These are phyloP conservation scores for Fraxinus americana DNA, from an alignment of 257 asterid genomes.

Conservation along the genomic window DNA sequence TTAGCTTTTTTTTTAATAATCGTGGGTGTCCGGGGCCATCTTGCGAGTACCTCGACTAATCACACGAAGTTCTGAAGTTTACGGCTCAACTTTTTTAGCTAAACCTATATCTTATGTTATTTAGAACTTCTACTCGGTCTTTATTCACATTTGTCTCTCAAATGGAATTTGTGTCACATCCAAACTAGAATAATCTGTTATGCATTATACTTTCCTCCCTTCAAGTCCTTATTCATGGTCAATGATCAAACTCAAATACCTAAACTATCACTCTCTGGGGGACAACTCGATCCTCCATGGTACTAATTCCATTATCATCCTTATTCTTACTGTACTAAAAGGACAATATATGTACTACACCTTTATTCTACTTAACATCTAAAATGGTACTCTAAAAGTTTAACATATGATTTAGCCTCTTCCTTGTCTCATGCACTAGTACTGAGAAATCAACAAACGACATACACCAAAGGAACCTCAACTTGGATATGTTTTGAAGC, in stretches of 20 bases:
- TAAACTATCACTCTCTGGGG: not conserved
- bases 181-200: not conserved
- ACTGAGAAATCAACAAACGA: no score
- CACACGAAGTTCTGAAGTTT: no score
- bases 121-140: not conserved
- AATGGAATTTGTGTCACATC: not conserved
- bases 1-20: no score
- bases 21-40: no score
- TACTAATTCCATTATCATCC: not conserved
- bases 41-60: no score
- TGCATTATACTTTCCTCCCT: not conserved
- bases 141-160: not conserved
- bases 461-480: no score
- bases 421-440: no score
- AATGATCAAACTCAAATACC: not conserved
- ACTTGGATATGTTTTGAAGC: no score
- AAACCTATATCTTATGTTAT: no score
- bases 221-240: not conserved
- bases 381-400: not conserved
- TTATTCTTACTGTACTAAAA: not conserved
- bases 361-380: not conserved
- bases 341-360: not conserved
- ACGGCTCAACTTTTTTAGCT: no score
- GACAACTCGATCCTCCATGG: not conserved
- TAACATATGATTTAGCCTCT: no score